phyloP scores from a whole-genome alignment of 1,139 yeast species.

The Spencermartinsiella ligniputridi region DNA sequence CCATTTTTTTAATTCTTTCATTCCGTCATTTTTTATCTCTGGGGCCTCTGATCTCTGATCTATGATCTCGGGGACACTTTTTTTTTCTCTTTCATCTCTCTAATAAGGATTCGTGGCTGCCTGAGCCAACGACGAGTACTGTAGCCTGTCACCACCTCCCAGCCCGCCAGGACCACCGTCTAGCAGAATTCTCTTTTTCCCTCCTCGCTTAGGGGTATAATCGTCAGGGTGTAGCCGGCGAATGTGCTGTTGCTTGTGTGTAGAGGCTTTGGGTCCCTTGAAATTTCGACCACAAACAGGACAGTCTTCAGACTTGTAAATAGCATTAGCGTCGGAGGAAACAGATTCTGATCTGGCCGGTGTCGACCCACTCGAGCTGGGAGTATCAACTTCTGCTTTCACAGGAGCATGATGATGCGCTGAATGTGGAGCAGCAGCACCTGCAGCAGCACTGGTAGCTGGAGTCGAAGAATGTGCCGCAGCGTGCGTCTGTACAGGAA shows the following conservation, averaged over 20 bases:
- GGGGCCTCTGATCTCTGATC: too few relatives aligned
- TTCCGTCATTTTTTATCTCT: too few relatives aligned
- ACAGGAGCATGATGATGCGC: conserved; percentile 10
- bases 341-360: conserved; percentile 1
- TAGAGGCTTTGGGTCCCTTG: conserved; percentile 44
- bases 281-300: conserved; percentile 41
- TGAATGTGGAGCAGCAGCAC: conserved; percentile 11
- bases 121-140: conserved; percentile 14
- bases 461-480: conserved; percentile 4
- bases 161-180: conserved; percentile 8
- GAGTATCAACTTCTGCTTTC: conserved; percentile 5
- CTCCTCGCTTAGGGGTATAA: conserved; percentile 43
- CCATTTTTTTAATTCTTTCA: too few relatives aligned
- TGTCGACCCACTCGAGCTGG: conserved; percentile 7
- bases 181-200: conserved; percentile 32
- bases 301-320: conserved; percentile 36
- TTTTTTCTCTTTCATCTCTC: too few relatives aligned
- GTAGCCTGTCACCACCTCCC: conserved; percentile 6
- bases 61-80: too few relatives aligned
- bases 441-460: conserved; percentile 4
- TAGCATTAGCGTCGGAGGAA: neutral
- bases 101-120: conserved; percentile 8
- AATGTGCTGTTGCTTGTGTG: conserved; percentile 46
- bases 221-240: conserved; percentile 42
- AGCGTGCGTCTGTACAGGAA: conserved; percentile 5